Conservation (phyloP, 2,329 filamentous ascomycete genomes). For the Phyllachora maydis region DNA sequence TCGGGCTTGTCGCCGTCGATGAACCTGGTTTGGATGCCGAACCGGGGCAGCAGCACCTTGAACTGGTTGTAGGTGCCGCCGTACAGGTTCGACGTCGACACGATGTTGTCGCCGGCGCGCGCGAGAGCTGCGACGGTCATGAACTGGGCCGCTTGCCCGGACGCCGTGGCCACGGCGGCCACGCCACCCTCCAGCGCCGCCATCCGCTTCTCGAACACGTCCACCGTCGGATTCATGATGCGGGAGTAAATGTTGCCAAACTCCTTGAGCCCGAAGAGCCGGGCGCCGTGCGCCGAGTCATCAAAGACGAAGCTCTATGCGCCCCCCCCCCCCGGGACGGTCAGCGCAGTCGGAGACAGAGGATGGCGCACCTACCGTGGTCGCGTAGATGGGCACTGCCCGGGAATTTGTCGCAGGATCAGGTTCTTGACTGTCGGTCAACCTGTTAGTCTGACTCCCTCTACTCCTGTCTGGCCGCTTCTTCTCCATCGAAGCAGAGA, state of each 20-base stretch:
- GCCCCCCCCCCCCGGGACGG: neutral
- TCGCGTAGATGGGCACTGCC: conserved; percentile 90
- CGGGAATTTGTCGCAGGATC: conserved; percentile 70
- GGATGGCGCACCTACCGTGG: conserved; percentile 39
- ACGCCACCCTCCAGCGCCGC: conserved; percentile 89
- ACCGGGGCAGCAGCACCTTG: conserved; percentile 72
- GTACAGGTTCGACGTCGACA: conserved; percentile 78
- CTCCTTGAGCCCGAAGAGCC: conserved; percentile 92
- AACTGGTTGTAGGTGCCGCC: conserved; percentile 96
- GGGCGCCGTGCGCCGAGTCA: conserved; percentile 86
- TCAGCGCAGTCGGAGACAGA: too few relatives aligned
- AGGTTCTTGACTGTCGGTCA: conserved; percentile 44
- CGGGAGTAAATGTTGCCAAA: conserved; percentile 96
- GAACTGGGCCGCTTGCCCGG: conserved; percentile 83
- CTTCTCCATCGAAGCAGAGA: too few relatives aligned
- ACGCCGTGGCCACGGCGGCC: conserved; percentile 66
- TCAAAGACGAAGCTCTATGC: conserved; percentile 81
- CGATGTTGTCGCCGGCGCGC: conserved; percentile 76
- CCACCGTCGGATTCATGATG: conserved; percentile 91
- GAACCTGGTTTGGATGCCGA: conserved; percentile 80
- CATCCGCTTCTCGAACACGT: conserved; percentile 91
- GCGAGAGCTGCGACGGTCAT: conserved; percentile 75
- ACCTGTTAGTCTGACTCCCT: conserved; percentile 2
- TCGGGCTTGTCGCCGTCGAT: conserved; percentile 60
- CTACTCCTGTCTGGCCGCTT: conserved; percentile 3